Evolutionary conservation across 306 rosid genomes (phyloP).

Genomic region (Vigna nakashimae): DNA sequence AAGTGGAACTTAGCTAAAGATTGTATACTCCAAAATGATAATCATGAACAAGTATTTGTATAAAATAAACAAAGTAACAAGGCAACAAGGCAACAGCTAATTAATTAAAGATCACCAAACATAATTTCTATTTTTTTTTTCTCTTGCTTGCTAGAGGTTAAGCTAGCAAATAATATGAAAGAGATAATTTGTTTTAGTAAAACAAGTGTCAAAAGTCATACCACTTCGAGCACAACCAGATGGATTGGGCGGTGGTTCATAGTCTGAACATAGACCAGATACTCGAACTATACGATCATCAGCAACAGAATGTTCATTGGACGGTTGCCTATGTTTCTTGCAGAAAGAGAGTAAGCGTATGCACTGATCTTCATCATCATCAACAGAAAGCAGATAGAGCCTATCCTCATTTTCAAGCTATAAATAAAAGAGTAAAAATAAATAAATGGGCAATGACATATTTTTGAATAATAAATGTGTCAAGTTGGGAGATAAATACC

Average conservation of each 20-base stretch:
- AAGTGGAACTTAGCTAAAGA: constrained; percentile 5
- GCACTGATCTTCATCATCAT: constrained; percentile 96
- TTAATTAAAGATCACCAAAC: background rate
- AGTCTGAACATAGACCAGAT: constrained; percentile 75
- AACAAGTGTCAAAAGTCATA: constrained; percentile 48
- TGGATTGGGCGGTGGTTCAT: constrained; percentile 81
- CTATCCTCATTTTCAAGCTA: constrained; percentile 99
- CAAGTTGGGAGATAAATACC: constrained; percentile 57
- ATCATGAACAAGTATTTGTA: background rate
- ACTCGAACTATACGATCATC: constrained; percentile 76
- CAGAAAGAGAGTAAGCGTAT: constrained; percentile 96
- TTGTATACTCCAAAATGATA: constrained; percentile 1
- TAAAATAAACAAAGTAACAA: background rate
- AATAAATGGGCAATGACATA: constrained; percentile 22
- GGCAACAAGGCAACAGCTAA: constrained; percentile 27
- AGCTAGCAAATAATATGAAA: constrained; percentile 32
- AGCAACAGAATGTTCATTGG: constrained; percentile 74
- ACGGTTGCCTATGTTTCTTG: constrained; percentile 95
- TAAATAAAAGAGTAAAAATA: constrained; percentile 40
- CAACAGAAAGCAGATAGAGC: constrained; percentile 87
- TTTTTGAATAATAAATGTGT: constrained; percentile 21
- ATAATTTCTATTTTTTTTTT: background rate
- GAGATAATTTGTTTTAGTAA: constrained; percentile 18
- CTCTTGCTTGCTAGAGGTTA: constrained; percentile 19
- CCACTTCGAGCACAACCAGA: constrained; percentile 99